Evolutionary conservation across 2,329 filamentous ascomycete genomes (phyloP).

Genomic region (Cercospora beticola): DNA sequence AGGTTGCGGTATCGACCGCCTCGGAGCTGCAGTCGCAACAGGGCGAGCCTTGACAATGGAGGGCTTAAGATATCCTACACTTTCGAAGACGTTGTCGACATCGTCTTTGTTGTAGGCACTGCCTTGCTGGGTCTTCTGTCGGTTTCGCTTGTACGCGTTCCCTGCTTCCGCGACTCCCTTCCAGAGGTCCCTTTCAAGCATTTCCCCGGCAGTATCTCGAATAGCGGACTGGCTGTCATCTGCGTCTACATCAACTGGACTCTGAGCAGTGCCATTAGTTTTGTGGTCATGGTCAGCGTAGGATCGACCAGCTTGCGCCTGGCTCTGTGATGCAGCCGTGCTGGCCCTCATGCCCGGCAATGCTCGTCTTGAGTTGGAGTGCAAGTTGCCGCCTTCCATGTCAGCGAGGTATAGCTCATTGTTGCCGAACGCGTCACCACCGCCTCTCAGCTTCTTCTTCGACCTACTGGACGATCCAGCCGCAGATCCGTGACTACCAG

Average conservation of each 20-base stretch:
- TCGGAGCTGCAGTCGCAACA: background rate
- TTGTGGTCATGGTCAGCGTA: background rate
- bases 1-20: background rate
- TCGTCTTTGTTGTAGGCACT: background rate
- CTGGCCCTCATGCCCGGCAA: too few relatives aligned
- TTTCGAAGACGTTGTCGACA: background rate
- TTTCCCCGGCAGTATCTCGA: background rate
- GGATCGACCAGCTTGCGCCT: background rate
- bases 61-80: background rate
- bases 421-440: conserved; percentile 8
- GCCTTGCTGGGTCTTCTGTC: background rate
- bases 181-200: background rate
- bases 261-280: background rate
- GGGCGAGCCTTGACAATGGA: background rate
- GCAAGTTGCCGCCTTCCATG: background rate
- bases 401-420: background rate
- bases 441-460: background rate
- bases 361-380: too few relatives aligned
- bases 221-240: background rate
- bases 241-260: background rate
- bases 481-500: conserved; percentile 2
- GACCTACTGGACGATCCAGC: background rate
- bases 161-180: background rate
- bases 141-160: background rate
- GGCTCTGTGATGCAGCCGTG: background rate